These are phyloP conservation scores for Myriosclerotinia curreyana DNA, from an alignment of 2,329 filamentous ascomycete species.

Conservation along the genomic window DNA sequence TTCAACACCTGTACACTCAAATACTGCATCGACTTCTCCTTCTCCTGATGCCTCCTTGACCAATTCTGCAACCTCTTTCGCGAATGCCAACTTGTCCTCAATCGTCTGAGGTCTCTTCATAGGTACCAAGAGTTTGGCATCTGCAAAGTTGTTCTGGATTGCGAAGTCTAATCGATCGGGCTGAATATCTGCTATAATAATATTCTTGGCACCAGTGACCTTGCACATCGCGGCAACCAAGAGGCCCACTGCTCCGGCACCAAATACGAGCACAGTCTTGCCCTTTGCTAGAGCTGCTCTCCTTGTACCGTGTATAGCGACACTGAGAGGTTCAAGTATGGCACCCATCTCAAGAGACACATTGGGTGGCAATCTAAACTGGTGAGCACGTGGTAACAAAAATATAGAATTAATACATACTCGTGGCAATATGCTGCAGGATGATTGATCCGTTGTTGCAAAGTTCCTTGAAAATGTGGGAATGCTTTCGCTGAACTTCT, in stretches of 20 bases:
- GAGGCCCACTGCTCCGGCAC: slow-evolving; percentile 89
- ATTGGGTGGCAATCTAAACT: slow-evolving; percentile 49
- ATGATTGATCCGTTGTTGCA: slow-evolving; percentile 65
- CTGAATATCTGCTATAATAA: slow-evolving; percentile 94
- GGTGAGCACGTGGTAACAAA: slow-evolving; percentile 17
- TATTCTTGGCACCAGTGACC: slow-evolving; percentile 80
- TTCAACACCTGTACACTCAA: slow-evolving; percentile 59
- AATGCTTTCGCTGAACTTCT: slow-evolving; percentile 40
- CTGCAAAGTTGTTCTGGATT: slow-evolving; percentile 37
- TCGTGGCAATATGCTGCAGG: slow-evolving; percentile 96
- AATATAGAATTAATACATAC: slow-evolving; percentile 33
- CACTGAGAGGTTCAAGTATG: slow-evolving; percentile 84
- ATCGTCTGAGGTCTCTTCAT: slow-evolving; percentile 37
- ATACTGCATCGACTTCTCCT: slow-evolving; percentile 62
- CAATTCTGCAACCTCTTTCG: slow-evolving; percentile 40
- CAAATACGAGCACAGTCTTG: slow-evolving; percentile 83
- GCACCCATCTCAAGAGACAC: slow-evolving; percentile 90
- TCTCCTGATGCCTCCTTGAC: slow-evolving; percentile 54
- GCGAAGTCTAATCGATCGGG: slow-evolving; percentile 83
- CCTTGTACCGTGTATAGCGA: slow-evolving; percentile 85
- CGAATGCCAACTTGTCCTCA: slow-evolving; percentile 38
- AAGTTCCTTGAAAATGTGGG: slow-evolving; percentile 40
- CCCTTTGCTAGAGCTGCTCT: slow-evolving; percentile 74
- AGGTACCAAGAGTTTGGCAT: slow-evolving; percentile 36
- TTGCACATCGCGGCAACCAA: slow-evolving; percentile 39